Evolutionary conservation across 768 basidiomycete genomes (phyloP).

Genomic region (Suillus cothurnatus): DNA sequence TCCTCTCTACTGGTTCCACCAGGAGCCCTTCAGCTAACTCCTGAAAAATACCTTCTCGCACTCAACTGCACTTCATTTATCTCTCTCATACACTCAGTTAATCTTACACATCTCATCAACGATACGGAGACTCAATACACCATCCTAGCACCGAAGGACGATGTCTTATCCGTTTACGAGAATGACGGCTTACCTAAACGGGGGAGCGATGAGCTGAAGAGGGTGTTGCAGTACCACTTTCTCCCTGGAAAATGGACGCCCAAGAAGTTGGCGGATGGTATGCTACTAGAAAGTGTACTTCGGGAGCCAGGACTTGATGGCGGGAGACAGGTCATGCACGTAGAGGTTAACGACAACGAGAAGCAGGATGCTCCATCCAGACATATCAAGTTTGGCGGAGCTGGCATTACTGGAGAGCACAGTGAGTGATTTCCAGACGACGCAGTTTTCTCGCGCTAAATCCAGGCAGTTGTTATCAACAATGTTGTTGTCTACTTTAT

Average conservation of each 20-base stretch:
- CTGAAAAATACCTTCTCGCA: constrained; percentile 93
- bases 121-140: constrained; percentile 73
- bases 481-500: constrained; percentile 89
- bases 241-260: constrained; percentile 78
- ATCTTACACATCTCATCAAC: constrained; percentile 71
- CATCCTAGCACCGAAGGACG: constrained; percentile 90
- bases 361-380: constrained; percentile 48
- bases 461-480: constrained; percentile 61
- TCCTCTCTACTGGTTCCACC: constrained; percentile 80
- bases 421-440: constrained; percentile 47
- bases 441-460: constrained; percentile 15
- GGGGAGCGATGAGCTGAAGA: constrained; percentile 71
- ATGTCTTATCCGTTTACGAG: constrained; percentile 66
- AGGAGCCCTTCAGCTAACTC: constrained; percentile 76
- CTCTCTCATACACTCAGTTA: constrained; percentile 80
- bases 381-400: constrained; percentile 81
- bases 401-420: constrained; percentile 73
- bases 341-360: constrained; percentile 59
- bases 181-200: constrained; percentile 55
- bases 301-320: constrained; percentile 69
- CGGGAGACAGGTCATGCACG: constrained; percentile 67
- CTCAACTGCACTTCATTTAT: constrained; percentile 93
- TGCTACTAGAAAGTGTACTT: constrained; percentile 80
- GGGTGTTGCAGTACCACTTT: constrained; percentile 86
- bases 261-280: constrained; percentile 68